Percentiles rank a stretch among this genome's conserved stretches.
Conservation (phyloP, 306 rosid genomes). For the barrel medic (Medicago truncatula) region MtrunA17r5.0-ANR NC_053047.1:35278001-35278500, state of each 20-base stretch:
- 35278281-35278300: conserved; percentile 53
- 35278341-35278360: conserved; percentile 58
- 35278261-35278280: conserved; percentile 30
- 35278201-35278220: neutral
- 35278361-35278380: conserved; percentile 61
- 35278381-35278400: conserved; percentile 61
- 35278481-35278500: conserved; percentile 59
- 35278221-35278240: neutral
- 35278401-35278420: conserved; percentile 63
- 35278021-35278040: conserved; percentile 26
- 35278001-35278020: neutral
- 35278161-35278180: conserved; percentile 9
- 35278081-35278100: neutral
- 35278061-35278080: conserved; percentile 24
- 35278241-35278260: conserved; percentile 8
- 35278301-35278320: conserved; percentile 62
- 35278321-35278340: conserved; percentile 58
- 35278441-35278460: conserved; percentile 54
- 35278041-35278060: conserved; percentile 7
- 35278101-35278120: neutral
- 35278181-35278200: conserved; percentile 1
- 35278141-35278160: conserved; percentile 8
- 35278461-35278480: conserved; percentile 54
- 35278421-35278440: conserved; percentile 62
- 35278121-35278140: conserved; percentile 29